Evolutionary conservation across 441 rosid species (phyloP), one percentile per base, ranked within the genome.

Genomic region (Capsella rubella): DNA sequence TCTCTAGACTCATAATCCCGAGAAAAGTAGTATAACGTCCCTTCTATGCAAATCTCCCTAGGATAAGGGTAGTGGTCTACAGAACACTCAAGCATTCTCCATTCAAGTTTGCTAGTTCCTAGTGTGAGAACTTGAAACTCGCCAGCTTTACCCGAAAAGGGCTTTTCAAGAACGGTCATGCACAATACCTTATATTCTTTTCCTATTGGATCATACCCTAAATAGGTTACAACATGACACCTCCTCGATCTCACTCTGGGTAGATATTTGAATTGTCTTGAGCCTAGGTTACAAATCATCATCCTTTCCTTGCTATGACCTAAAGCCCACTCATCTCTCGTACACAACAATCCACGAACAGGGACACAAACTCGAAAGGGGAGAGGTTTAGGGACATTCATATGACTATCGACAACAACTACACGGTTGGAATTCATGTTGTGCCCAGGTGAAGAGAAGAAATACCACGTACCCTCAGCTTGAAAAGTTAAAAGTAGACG

Each of bases 361-460:
- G 53, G 43, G 3, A 4, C 16, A 31, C 40, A 54, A 25, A 66
- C 14, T n/a, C 37, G n/a, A 29, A 5, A 64, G 5, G 29, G 0
- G 16, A 8, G 2, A 6, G 21, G 34, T 49, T 16, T 51, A 34
- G 8, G 34, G 34, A 32, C 29, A 12, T 34, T 14, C 47, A 21
- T 13, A 11, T 32, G 64, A 4, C 12, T 47, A 13, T 32, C 54
- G 25, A 21, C 25, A 2, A 66, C 12, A 14, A 63, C 54, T 9
- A 27, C 2, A 63, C 0, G 71, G 14, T 11, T 8, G 0, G 59
- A 21, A 47, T 37, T 66, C 2, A 25, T 3, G 49, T 66, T 10
- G 9, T 29, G 9, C 52, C 55, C 42, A 2, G 53, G 72, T 16
- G 53, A 3, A 6, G 72, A 68, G 62, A 54, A 68, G 42, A 69